Base-by-base conservation (phyloP, 2,329 filamentous ascomycete genomes). In the Ophiobolus disseminans region DNA sequence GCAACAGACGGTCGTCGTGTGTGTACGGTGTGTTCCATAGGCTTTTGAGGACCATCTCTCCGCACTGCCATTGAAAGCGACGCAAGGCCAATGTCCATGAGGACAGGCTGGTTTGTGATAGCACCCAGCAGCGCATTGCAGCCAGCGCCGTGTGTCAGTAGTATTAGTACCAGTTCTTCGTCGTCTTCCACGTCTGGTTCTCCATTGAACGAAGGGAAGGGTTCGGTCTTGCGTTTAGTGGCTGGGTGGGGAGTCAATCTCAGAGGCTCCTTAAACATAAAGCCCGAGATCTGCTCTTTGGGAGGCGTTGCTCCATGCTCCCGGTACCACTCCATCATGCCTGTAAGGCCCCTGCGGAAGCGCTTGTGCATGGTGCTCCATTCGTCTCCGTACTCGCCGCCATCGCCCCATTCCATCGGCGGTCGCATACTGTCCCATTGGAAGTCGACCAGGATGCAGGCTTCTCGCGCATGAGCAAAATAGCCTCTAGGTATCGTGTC, bases 291-390 rank as follows among this genome's bases (percentile, higher is more conserved):
- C 16, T 57, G 55, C 1, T 73, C 65, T 23, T 67, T 62, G 0
- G 73, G 73, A 23, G 67, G 65, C 43, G 66, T 48, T 2, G 57
- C 73, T 2, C 76, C 55, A 72, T 85, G 63, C 69, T 80, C 75
- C 44, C 76, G 75, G 68, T 99, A 99, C 90, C 91, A 97, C 50
- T 88, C 82, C 10, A 97, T 78, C 76, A 97, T 82, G 35, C 85
- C 84, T 57, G 89, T 86, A 30, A 97, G 73, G 1, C 93, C 93
- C 53, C 80, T 84, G 28, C 91, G 83, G 65, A 97, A 96, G 17
- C 94, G 84, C 68, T 87, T 87, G 73, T 99, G 94, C 94, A 99
- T 97, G 3, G 86, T 81, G 22, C 90, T 89, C 94, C 94, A 99
- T 73, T 97, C 94, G 73, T 99, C 94, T 1, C 90, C 91, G 62